Evolutionary conservation across 805 yeast species (phyloP).

Genomic region (Lachancea sp.): DNA sequence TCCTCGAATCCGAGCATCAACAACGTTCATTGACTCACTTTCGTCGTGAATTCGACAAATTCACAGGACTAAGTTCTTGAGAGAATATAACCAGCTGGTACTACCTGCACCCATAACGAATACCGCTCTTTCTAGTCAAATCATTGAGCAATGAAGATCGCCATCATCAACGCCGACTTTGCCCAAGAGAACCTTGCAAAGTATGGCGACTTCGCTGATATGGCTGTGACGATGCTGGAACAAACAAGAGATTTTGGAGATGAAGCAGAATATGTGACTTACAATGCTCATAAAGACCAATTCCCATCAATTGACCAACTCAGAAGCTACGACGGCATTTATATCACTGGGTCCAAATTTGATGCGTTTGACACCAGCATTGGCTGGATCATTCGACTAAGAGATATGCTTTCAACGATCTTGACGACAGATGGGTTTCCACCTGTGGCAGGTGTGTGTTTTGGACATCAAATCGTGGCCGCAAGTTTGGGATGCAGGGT

Average conservation of each 20-base stretch:
- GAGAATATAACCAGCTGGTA: too few species aligned
- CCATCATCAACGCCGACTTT: constrained; percentile 25
- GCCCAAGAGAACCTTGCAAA: constrained; percentile 19
- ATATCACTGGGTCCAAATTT: constrained; percentile 43
- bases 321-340: constrained; percentile 31
- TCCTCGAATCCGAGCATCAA: too few species aligned
- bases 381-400: constrained; percentile 39
- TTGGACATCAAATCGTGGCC: constrained; percentile 79
- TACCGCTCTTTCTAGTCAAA: too few species aligned
- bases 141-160: constrained; percentile 12
- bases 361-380: constrained; percentile 38
- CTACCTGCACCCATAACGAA: too few species aligned
- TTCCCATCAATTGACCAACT: constrained; percentile 23
- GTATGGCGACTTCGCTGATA: constrained; percentile 25
- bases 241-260: constrained; percentile 8
- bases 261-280: constrained; percentile 18
- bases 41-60: too few species aligned
- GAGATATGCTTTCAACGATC: constrained; percentile 29
- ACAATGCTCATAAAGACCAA: constrained; percentile 15
- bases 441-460: constrained; percentile 71
- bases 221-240: constrained; percentile 20
- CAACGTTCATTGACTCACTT: too few species aligned
- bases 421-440: constrained; percentile 19
- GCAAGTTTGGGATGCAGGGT: constrained; percentile 59
- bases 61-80: too few species aligned